Evolutionary conservation across 768 basidiomycete genomes (phyloP), one percentile per base, ranked within the genome.

Genomic region (Lentinula sp.): DNA sequence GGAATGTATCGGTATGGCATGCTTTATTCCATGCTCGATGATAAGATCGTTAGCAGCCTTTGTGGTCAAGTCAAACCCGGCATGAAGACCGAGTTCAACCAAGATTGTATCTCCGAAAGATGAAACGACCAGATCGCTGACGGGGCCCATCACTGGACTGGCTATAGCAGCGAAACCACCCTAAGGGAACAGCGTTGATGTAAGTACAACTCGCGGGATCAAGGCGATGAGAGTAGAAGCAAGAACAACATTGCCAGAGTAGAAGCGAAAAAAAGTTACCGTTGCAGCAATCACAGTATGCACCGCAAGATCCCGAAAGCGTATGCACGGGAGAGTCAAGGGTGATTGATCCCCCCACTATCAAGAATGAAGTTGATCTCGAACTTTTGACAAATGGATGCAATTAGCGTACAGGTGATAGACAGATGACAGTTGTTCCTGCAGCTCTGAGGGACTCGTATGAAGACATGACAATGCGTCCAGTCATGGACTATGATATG

Each of bases 261-360:
- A 43, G 60, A 60, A 39, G 63, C 53, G 39, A 54, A 58, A 37
- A 23, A 9, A 57, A 62, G 48, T 48, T 67, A 86, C 85, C 43
- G 86, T 87, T 32, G 82, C 84, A 54, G 75, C 82, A 34, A 87
- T 78, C 49, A 86, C 80, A 4, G 80, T 81, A 66, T 86, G 84
- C 23, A 87, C 79, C 31, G 77, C 83, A 18, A 87, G 73, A 69
- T 86, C 84, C 39, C 84, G 73, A 68, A 87, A 85, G 3, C 85
- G 77, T 48, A 87, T 82, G 69, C 85, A 86, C 13, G 86, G 85
- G 21, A 87, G 76, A 21, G 84, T 74, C 4, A 86, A 69, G 15
- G 85, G 85, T 11, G 82, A 84, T 3, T 84, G 85, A 65, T 87
- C 84, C 0, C 84, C 84, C 84, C 85, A 85, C 81, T 85, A 63